Evolutionary conservation across 2,329 filamentous ascomycete species (phyloP).

Genomic region (Nakataea oryzae): DNA sequence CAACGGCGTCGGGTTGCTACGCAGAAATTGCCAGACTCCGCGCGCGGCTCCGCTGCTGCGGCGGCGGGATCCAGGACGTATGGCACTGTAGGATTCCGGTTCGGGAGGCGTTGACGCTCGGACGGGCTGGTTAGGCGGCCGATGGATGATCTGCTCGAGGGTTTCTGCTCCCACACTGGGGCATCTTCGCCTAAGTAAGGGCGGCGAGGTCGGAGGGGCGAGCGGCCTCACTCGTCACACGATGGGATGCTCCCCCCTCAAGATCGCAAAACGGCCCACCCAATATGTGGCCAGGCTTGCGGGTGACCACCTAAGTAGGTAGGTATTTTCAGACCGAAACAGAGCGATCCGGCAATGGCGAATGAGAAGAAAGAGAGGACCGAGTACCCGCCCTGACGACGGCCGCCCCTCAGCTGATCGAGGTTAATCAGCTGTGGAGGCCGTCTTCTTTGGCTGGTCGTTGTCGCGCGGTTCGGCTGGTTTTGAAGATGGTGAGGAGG

Average conservation of each 20-base stretch:
- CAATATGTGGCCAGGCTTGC: background rate
- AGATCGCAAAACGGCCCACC: background rate
- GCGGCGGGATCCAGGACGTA: no score
- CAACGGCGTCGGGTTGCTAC: no score
- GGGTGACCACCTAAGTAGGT: no score
- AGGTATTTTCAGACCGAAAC: background rate
- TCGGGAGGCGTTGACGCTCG: background rate
- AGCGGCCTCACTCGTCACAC: background rate
- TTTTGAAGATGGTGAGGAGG: background rate
- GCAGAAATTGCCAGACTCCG: no score
- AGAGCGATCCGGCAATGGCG: background rate
- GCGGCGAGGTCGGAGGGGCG: no score
- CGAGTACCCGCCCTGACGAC: background rate
- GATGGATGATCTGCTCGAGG: background rate
- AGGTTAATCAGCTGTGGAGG: background rate
- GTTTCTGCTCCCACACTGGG: background rate
- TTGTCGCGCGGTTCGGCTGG: background rate
- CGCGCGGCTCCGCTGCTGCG: no score
- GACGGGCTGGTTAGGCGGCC: background rate
- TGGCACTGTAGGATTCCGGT: no score
- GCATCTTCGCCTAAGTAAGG: background rate
- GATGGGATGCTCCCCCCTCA: background rate
- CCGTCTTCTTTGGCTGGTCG: background rate
- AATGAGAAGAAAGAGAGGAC: background rate
- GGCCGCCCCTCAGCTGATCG: no score